Evolutionary conservation across 768 basidiomycete species (phyloP), one percentile per base, ranked within the genome.

Genomic region (Dentipellis sp.): DNA sequence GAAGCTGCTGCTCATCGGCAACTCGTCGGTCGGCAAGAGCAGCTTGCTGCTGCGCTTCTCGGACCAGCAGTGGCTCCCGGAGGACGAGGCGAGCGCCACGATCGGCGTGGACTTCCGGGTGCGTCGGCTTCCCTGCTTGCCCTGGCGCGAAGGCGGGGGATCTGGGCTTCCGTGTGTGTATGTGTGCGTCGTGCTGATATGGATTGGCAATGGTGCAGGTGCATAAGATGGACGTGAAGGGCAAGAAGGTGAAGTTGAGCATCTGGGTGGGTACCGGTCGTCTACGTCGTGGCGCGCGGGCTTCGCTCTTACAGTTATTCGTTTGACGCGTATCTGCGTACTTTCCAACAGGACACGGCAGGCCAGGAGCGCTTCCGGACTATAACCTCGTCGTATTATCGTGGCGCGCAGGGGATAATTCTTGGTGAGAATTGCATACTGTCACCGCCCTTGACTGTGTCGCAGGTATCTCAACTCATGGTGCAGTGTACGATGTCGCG

Each of bases 341-440:
- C 3, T 29, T 29, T 7, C 10, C 50, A 22, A n/a, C 63, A 94
- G 92, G 92, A 97, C 64, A 95, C 93, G 0, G 92, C 94, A 51
- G 95, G 97, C 0, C 95, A 98, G 69, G 97, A 99, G 71, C 84
- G 95, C 5, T 99, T 97, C 67, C 79, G 93, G 48, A 97, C 94
- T 3, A 87, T 99, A 62, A 98, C 97, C 4, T 88, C 88, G 2
- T 91, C 89, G 9, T 99, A 98, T 65, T 99, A 98, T 66, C 81
- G 97, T 29, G 89, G 88, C 1, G 88, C 88, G 46, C 88, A 91
- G 62, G 88, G 89, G 7, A 79, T 91, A 52, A 87, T 91, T 63
- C 77, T 91, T 49, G 86, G 86, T 84, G 54, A 4, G 72, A 62
- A 21, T n/a, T n/a, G n/a, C n/a, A n/a, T n/a, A n/a, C n/a, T n/a